Base-by-base conservation (phyloP, 2,329 filamentous ascomycete species). In the Ophiostoma piceae region DNA sequence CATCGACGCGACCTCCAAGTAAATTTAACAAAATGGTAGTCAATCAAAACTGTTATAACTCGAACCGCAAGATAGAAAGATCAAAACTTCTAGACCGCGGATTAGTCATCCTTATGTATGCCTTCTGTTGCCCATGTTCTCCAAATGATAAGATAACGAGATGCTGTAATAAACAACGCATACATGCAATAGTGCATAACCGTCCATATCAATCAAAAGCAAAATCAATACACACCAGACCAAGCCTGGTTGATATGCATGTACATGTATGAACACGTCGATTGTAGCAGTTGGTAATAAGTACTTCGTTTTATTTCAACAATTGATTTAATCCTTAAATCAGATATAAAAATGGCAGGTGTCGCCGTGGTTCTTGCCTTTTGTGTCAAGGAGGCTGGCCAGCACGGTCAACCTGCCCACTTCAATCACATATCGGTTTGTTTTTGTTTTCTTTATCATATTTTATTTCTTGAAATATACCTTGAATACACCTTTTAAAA, bases 201-300 rank as follows among this genome's bases (percentile, higher is more conserved):
- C 4, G 8, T 16, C 32, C 29, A 32, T n/a, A 9, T 64, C 8
- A 14, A 22, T 29, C 26, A 29, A 29, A 29, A 29, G 29, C 8
- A 26, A 26, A 26, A 26, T 12, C 11, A 26, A 8, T 19, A 16
- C 60, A 12, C 3, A 11, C 51, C 19, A 6, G 11, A 19, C 32
- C 29, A 39, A 37, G 29, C 60, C 16, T n/a, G 26, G 11, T 35
- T 7, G 12, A 62, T 62, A 62, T 62, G 51, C 51, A 29, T 57
- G 51, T 57, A 57, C 19, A 37, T 64, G 60, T 37, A 64, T 14
- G 60, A 39, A 64, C 60, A 64, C 60, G 60, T 39, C 60, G 37
- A 35, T 29, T 19, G 60, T 64, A 9, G 57, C 6, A 64, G 39
- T 41, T 14, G 39, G 3, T 9, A 3, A 41, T 14, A 29, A 29